phyloP scores from a whole-genome alignment of 805 yeast species.

The Clavispora phyllophila region DNA sequence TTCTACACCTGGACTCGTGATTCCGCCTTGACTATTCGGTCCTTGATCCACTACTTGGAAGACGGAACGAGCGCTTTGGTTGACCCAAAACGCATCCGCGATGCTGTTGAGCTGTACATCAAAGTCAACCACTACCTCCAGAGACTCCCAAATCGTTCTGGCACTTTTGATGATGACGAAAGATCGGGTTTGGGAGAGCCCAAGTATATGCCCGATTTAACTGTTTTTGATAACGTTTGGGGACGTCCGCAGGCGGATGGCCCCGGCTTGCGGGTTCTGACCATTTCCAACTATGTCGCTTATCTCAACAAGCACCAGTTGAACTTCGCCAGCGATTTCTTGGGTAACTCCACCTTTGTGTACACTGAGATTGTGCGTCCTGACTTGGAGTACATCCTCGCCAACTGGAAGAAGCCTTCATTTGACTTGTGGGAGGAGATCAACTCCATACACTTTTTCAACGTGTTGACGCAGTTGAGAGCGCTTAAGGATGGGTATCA shows the following conservation, averaged over 20 bases:
- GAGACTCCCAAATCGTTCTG: constrained; percentile 63
- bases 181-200: constrained; percentile 82
- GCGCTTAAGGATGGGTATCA: constrained; percentile 57
- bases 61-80: constrained; percentile 24
- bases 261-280: constrained; percentile 73
- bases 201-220: constrained; percentile 65
- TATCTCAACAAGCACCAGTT: constrained; percentile 27
- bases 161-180: constrained; percentile 40
- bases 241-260: constrained; percentile 97
- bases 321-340: constrained; percentile 19
- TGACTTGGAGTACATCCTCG: constrained; percentile 61
- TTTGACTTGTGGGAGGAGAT: constrained; percentile 95
- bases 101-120: constrained; percentile 56
- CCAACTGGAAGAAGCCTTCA: constrained; percentile 59
- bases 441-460: constrained; percentile 70
- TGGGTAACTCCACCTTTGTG: constrained; percentile 31
- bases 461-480: constrained; percentile 66
- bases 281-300: constrained; percentile 53
- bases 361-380: constrained; percentile 54
- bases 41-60: constrained; percentile 53
- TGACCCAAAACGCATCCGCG: not conserved
- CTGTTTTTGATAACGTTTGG: constrained; percentile 66
- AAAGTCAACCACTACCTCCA: constrained; percentile 57
- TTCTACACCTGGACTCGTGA: constrained; percentile 91
- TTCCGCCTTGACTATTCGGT: constrained; percentile 71